Evolutionary conservation across 192 early-diverging fungal species (phyloP), one percentile per base, ranked within the genome.

Genomic region (Mortierella antarctica): DNA sequence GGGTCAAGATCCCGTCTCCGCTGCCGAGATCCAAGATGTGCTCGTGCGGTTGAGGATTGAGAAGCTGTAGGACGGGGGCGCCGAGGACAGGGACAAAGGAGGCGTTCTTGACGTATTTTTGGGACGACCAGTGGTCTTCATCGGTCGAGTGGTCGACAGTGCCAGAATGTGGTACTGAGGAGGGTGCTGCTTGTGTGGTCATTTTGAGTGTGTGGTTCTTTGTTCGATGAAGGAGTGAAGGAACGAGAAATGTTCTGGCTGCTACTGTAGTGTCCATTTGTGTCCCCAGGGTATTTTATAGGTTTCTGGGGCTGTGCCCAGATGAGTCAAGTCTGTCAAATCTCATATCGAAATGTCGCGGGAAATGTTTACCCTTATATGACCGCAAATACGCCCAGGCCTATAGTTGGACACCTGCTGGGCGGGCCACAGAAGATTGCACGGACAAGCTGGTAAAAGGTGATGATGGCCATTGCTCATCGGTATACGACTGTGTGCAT

Each of bases 21-120:
- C 90, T 92, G 40, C 92, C 92, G 44, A 93, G 66, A 74, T 93
- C 92, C 15, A 93, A 75, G 62, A 93, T 91, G 31, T 64, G 55
- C 42, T 93, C 91, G 57, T 84, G 39, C 0, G 84, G 61, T 58
- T 88, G 56, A 2, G 91, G 82, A 12, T 71, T 73, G 51, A 93
- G 81, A 62, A 91, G 76, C 12, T 75, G 54, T 4, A 91, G 13
- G 58, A 91, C 88, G 39, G 83, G 62, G 3, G 67, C 60, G 18
- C 88, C 87, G 9, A 89, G 82, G 14, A 62, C 71, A 4, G 87
- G 86, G 6, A 91, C 90, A 58, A 91, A 91, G 15, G 82, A 76
- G 18, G 89, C 90, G 63, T 91, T 74, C 42, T 68, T 86, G 60
- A 52, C 57, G 61, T 91, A 91, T 10, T 82, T 76, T 39, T 53